Evolutionary conservation across 2,329 filamentous ascomycete species (phyloP).

Genomic region (Cercospora citrullina): DNA sequence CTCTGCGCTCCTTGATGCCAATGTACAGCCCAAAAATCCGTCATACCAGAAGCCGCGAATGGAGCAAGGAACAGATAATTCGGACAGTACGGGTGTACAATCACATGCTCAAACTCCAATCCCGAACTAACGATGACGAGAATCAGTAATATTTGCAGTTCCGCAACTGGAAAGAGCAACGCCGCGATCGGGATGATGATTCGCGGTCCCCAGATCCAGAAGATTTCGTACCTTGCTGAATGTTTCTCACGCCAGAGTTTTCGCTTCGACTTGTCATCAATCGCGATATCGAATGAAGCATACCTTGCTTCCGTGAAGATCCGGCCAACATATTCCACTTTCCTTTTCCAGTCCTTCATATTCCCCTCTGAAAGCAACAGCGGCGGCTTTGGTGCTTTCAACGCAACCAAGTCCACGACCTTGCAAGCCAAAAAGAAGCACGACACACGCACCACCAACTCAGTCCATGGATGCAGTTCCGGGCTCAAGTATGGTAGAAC

Average conservation of each 20-base stretch:
- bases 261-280: slow-evolving; percentile 2
- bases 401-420: slow-evolving; percentile 4
- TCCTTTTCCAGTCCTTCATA: background rate
- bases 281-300: slow-evolving; percentile 13
- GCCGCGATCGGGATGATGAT: background rate
- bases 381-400: slow-evolving; percentile 1
- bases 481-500: slow-evolving; percentile 5
- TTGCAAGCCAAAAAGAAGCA: slow-evolving; percentile 17
- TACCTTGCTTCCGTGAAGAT: slow-evolving; percentile 11
- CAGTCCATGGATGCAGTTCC: background rate
- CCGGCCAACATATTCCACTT: slow-evolving; percentile 4
- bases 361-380: background rate
- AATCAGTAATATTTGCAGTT: slow-evolving; percentile 5
- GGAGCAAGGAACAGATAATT: slow-evolving; percentile 6
- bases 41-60: slow-evolving; percentile 8
- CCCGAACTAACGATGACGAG: slow-evolving; percentile 6
- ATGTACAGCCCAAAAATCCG: slow-evolving; percentile 11
- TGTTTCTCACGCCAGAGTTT: background rate
- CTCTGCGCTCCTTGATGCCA: slow-evolving; percentile 19
- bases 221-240: background rate
- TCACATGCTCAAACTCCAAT: slow-evolving; percentile 2
- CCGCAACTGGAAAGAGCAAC: slow-evolving; percentile 9
- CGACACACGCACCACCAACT: background rate
- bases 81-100: slow-evolving; percentile 4
- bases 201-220: slow-evolving; percentile 7